Evolutionary conservation across 2,329 filamentous ascomycete species (phyloP).

Genomic region (Fusarium sulawesiense): DNA sequence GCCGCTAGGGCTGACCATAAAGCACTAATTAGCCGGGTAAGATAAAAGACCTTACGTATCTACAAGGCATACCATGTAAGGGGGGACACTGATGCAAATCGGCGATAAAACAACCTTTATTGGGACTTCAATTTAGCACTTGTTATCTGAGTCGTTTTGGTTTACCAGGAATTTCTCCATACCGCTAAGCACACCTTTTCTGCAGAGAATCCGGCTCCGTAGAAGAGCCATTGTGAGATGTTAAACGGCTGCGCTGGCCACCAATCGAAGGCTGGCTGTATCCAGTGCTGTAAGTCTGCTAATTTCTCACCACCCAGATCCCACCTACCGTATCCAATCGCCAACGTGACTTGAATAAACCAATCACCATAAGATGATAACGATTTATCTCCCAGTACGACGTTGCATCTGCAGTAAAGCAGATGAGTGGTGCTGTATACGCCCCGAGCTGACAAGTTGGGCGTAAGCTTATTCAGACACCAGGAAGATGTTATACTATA

Average conservation of each 20-base stretch:
- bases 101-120: fast-evolving
- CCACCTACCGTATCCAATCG: too few relatives aligned
- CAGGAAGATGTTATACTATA: neutral
- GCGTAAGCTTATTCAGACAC: neutral
- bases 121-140: neutral
- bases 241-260: neutral
- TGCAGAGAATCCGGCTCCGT: neutral
- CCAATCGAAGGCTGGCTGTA: neutral
- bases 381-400: too few relatives aligned
- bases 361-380: neutral
- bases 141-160: neutral
- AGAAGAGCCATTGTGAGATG: neutral
- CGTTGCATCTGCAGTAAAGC: too few relatives aligned
- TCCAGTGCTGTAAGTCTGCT: neutral
- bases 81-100: neutral
- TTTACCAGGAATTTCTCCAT: too few relatives aligned
- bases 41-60: neutral
- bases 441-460: neutral
- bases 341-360: neutral
- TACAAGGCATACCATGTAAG: neutral
- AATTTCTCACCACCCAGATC: neutral
- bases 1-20: neutral
- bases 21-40: neutral
- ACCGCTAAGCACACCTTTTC: neutral
- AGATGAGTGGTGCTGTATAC: neutral